These are phyloP conservation scores for Petunia axillaris DNA, from an alignment of 257 asterid genomes.

Conservation along the genomic window DNA sequence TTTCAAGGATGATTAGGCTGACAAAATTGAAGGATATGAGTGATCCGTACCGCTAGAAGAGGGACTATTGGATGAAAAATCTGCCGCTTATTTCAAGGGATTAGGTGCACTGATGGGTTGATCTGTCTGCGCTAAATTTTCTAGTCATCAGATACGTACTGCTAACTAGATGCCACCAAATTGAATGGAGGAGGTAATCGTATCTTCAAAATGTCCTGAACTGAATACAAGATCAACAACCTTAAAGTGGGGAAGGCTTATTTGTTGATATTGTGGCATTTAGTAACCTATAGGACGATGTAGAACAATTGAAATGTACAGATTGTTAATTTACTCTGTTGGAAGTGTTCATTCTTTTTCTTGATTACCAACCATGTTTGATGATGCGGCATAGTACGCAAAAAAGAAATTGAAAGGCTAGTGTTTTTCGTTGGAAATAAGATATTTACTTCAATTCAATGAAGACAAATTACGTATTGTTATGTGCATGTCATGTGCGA, in stretches of 20 bases:
- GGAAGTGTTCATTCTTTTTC: neutral
- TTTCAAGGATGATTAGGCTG: neutral
- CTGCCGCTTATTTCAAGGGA: neutral
- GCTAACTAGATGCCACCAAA: neutral
- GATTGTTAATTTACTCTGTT: neutral
- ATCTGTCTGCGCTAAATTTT: neutral
- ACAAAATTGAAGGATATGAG: neutral
- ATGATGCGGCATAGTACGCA: neutral
- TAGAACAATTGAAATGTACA: neutral
- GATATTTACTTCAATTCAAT: too few species aligned
- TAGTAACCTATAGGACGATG: neutral
- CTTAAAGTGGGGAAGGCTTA: neutral
- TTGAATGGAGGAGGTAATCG: neutral
- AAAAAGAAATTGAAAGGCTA: neutral
- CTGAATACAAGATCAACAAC: neutral
- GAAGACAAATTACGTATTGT: too few species aligned
- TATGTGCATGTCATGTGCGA: too few species aligned
- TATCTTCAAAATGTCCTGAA: neutral
- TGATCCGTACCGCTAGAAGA: conserved; percentile 11
- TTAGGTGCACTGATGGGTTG: neutral
- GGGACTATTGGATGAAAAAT: neutral
- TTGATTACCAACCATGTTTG: neutral
- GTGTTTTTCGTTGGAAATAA: too few species aligned
- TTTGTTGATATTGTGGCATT: neutral
- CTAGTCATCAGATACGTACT: neutral